A percentile compares a stretch with the other conserved stretches of the same genome.
Evolutionary conservation across 108 stramenopile genomes (phyloP).

Genomic region (Conticribra weissflogii): DNA sequence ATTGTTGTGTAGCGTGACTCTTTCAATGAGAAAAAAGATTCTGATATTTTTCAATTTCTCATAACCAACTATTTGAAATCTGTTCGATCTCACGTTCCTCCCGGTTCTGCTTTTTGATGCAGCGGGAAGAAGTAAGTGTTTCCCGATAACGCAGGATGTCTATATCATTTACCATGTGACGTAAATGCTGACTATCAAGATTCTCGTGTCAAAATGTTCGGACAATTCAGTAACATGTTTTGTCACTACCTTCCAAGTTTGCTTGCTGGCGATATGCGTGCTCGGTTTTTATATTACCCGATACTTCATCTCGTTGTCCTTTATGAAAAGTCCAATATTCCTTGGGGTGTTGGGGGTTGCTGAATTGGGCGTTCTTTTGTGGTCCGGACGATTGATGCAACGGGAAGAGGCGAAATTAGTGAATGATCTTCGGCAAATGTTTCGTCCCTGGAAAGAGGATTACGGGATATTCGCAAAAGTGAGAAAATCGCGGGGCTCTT

Average conservation of each 20-base stretch:
- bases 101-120: too few relatives aligned
- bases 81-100: background rate
- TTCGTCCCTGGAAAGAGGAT: slow-evolving; percentile 22
- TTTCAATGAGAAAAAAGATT: too few relatives aligned
- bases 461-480: slow-evolving; percentile 22
- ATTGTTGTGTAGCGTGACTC: too few relatives aligned
- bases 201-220: too few relatives aligned
- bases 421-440: background rate
- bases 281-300: slow-evolving; percentile 14
- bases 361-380: slow-evolving; percentile 6
- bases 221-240: slow-evolving; percentile 1
- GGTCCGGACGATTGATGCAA: background rate
- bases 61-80: background rate
- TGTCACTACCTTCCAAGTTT: slow-evolving; percentile 1
- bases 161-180: too few relatives aligned
- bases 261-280: background rate
- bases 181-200: too few relatives aligned
- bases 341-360: slow-evolving; percentile 1
- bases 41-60: background rate
- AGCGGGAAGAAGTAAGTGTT: too few relatives aligned
- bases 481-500: slow-evolving; percentile 11
- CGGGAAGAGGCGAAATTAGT: slow-evolving; percentile 13
- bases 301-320: background rate
- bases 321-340: slow-evolving; percentile 1
- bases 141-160: too few relatives aligned